These are phyloP conservation scores for Apiotrichum brassicae DNA, from an alignment of 1,284 basidiomycete genomes.

Conservation along the genomic window DNA sequence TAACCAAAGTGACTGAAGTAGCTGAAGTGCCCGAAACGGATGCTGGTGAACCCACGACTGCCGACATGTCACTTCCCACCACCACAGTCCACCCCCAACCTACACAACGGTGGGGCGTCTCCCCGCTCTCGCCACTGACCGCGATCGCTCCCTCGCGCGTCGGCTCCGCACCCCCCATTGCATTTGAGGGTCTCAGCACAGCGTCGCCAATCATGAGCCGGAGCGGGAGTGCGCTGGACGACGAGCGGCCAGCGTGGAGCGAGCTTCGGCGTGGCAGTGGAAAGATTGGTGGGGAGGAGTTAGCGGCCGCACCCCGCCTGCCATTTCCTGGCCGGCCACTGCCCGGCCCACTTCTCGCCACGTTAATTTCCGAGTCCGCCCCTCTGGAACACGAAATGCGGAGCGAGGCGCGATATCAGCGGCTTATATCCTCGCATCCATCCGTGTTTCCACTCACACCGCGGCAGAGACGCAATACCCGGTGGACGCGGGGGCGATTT, in stretches of 20 bases:
- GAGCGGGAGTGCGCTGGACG: slow-evolving; percentile 7
- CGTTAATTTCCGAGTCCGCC: slow-evolving; percentile 38
- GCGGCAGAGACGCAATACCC: slow-evolving; percentile 26
- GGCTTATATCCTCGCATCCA: slow-evolving; percentile 36
- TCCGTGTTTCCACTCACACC: slow-evolving; percentile 37
- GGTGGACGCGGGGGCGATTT: slow-evolving; percentile 33
- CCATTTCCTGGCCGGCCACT: slow-evolving; percentile 33
- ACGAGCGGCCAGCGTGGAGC: slow-evolving; percentile 5
- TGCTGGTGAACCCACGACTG: no score
- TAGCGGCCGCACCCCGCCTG: not conserved
- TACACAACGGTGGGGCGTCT: slow-evolving; percentile 22
- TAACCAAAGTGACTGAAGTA: no score
- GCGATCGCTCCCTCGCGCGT: slow-evolving; percentile 20
- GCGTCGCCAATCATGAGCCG: slow-evolving; percentile 23
- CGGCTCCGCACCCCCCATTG: slow-evolving; percentile 26
- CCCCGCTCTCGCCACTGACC: slow-evolving; percentile 10
- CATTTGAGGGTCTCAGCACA: slow-evolving; percentile 34
- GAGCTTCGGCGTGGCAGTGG: not conserved
- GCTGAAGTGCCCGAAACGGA: no score
- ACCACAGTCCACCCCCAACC: slow-evolving; percentile 8
- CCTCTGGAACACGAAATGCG: slow-evolving; percentile 44
- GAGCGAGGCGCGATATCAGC: slow-evolving; percentile 41
- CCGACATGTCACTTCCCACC: no score
- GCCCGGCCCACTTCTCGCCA: slow-evolving; percentile 37
- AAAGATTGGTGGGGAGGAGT: not conserved